Percentiles rank a stretch among this genome's conserved stretches.
Evolutionary conservation across 2,329 filamentous ascomycete species (phyloP).

Genomic region (Sporothrix inflata): DNA sequence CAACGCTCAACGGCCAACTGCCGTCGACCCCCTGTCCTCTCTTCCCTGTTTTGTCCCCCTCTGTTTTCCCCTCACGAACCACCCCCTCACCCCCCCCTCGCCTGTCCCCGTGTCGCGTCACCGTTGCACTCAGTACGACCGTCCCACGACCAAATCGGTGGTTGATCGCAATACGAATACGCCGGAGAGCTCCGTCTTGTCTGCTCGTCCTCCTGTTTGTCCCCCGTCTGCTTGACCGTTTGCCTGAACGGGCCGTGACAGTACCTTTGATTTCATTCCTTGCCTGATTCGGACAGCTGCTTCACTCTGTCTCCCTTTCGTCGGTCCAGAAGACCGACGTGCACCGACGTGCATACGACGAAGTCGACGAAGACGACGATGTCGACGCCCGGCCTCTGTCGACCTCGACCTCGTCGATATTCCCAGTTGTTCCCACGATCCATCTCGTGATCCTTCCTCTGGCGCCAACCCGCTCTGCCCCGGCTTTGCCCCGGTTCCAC

Average conservation of each 20-base stretch:
- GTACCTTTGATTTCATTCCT: background rate
- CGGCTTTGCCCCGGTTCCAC: background rate
- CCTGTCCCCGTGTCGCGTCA: slow-evolving; percentile 7
- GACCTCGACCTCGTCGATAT: background rate
- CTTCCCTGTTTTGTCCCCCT: background rate
- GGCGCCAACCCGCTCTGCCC: background rate
- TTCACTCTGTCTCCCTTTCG: background rate
- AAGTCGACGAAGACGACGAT: background rate
- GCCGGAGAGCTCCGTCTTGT: background rate
- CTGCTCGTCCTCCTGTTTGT: background rate
- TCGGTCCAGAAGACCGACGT: background rate
- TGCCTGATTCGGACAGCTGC: background rate
- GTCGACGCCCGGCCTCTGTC: background rate
- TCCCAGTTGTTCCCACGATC: background rate
- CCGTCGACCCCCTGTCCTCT: background rate
- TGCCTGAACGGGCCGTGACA: background rate
- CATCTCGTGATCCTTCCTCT: background rate
- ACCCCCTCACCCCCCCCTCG: too few relatives aligned
- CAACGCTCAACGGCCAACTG: background rate
- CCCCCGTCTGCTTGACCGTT: background rate
- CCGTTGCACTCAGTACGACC: background rate
- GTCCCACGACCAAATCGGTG: background rate
- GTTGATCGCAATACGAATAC: background rate
- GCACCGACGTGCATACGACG: slow-evolving; percentile 2
- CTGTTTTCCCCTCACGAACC: slow-evolving; percentile 9